phyloP scores from a whole-genome alignment of 805 yeast genomes.

The Cyberlindnera mississippiensis region DNA sequence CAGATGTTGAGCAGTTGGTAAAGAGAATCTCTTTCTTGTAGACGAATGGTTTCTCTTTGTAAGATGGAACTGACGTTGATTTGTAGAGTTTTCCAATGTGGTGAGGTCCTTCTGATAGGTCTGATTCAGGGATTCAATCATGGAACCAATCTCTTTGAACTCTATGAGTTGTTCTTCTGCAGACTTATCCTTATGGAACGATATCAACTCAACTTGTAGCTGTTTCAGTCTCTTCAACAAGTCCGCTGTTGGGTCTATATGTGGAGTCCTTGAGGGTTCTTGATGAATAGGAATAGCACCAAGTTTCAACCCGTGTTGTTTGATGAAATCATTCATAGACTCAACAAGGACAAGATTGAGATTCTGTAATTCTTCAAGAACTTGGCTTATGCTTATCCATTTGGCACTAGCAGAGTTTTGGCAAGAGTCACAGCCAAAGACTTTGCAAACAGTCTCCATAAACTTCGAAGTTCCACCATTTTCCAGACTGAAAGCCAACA shows the following conservation, averaged over 20 bases:
- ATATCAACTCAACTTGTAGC: slow-evolving; percentile 9
- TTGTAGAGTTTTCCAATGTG: slow-evolving; percentile 9
- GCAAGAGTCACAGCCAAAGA: slow-evolving; percentile 4
- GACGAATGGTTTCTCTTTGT: slow-evolving; percentile 7
- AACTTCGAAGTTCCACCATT: slow-evolving; percentile 1
- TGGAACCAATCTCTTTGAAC: slow-evolving; percentile 14
- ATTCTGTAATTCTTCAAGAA: slow-evolving; percentile 1
- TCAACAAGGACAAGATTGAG: slow-evolving; percentile 1
- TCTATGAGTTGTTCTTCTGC: slow-evolving; percentile 9
- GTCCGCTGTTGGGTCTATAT: slow-evolving; percentile 8
- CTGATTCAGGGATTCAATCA: slow-evolving; percentile 9
- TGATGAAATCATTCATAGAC: slow-evolving; percentile 5
- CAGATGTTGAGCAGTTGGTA: slow-evolving; percentile 16
- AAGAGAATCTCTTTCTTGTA: slow-evolving; percentile 21
- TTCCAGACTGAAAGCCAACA: slow-evolving; percentile 32
- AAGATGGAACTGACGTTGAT: slow-evolving; percentile 13
- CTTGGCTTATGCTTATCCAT: slow-evolving; percentile 2
- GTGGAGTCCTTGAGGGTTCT: not conserved
- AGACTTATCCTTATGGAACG: slow-evolving; percentile 7
- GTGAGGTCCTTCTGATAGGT: slow-evolving; percentile 10
- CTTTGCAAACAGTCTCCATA: slow-evolving; percentile 6
- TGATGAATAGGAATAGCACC: slow-evolving; percentile 1
- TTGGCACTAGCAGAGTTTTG: not conserved
- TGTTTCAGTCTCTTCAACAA: slow-evolving; percentile 9
- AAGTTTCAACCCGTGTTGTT: slow-evolving; percentile 1